phyloP scores from a whole-genome alignment of 1,139 yeast species.

The Candida mesenterica region DNA sequence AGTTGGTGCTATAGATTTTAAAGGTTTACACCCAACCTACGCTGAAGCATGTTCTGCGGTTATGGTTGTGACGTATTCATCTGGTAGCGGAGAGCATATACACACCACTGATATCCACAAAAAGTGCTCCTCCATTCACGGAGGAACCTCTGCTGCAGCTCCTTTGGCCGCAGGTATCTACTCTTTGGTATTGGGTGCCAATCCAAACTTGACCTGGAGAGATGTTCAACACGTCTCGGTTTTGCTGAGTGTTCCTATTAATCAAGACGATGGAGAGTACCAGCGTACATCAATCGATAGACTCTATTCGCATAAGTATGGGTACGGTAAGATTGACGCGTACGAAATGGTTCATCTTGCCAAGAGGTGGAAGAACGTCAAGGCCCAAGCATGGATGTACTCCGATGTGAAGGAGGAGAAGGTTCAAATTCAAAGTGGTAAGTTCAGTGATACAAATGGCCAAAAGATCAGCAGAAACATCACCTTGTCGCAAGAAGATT shows the following conservation, averaged over 20 bases:
- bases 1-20: conserved; percentile 88
- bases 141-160: conserved; percentile 99
- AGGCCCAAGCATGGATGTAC: conserved; percentile 86
- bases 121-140: conserved; percentile 73
- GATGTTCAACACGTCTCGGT: conserved; percentile 87
- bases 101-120: conserved; percentile 84
- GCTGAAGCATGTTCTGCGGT: conserved; percentile 95
- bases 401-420: conserved; percentile 40
- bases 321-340: conserved; percentile 93
- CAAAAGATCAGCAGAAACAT: conserved; percentile 41
- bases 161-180: conserved; percentile 96
- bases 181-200: conserved; percentile 74
- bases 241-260: conserved; percentile 67
- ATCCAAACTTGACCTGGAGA: conserved; percentile 92
- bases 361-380: conserved; percentile 74
- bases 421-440: conserved; percentile 21
- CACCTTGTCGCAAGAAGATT: conserved; percentile 46
- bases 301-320: conserved; percentile 80
- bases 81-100: conserved; percentile 87
- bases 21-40: conserved; percentile 82
- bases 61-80: conserved; percentile 91
- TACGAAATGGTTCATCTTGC: conserved; percentile 73
- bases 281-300: conserved; percentile 61
- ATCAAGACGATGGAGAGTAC: conserved; percentile 67
- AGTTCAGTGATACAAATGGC: conserved; percentile 15